phyloP scores from a whole-genome alignment of 306 rosid species.

The Vigna angularis region DNA sequence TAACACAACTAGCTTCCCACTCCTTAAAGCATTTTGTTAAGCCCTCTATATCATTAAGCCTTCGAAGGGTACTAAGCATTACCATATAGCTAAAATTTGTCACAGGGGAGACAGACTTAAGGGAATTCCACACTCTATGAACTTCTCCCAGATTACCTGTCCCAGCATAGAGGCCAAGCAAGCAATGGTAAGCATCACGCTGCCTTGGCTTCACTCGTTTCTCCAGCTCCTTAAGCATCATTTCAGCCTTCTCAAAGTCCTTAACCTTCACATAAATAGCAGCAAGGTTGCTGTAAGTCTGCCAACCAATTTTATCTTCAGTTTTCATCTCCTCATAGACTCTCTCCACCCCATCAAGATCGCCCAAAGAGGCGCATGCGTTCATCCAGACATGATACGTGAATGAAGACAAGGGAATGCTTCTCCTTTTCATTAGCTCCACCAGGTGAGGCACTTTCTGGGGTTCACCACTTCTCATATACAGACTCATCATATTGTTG shows the following conservation, averaged over 20 bases:
- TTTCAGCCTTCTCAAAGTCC: conserved; percentile 67
- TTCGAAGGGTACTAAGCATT: conserved; percentile 73
- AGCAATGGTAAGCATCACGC: conserved; percentile 67
- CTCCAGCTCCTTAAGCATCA: conserved; percentile 62
- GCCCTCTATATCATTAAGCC: conserved; percentile 71
- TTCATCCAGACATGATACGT: conserved; percentile 78
- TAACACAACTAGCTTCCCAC: conserved; percentile 70
- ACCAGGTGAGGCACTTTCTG: conserved; percentile 61
- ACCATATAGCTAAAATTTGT: conserved; percentile 70
- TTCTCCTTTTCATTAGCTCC: conserved; percentile 66
- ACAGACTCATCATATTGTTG: conserved; percentile 68
- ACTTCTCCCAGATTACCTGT: conserved; percentile 68
- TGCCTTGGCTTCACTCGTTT: conserved; percentile 46
- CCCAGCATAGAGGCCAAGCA: conserved; percentile 74
- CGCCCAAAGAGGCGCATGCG: conserved; percentile 59
- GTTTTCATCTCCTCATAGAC: conserved; percentile 66
- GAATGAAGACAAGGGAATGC: conserved; percentile 45
- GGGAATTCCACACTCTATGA: conserved; percentile 67
- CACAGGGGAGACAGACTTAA: conserved; percentile 54
- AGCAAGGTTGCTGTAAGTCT: conserved; percentile 74
- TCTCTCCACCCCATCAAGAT: conserved; percentile 60
- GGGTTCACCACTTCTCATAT: conserved; percentile 69
- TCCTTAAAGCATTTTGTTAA: conserved; percentile 61
- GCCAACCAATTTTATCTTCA: conserved; percentile 61
- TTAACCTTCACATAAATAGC: conserved; percentile 72